These are phyloP conservation scores for Macrophomina pseudophaseolina DNA, from an alignment of 2,329 filamentous ascomycete species.

Conservation along the genomic window DNA sequence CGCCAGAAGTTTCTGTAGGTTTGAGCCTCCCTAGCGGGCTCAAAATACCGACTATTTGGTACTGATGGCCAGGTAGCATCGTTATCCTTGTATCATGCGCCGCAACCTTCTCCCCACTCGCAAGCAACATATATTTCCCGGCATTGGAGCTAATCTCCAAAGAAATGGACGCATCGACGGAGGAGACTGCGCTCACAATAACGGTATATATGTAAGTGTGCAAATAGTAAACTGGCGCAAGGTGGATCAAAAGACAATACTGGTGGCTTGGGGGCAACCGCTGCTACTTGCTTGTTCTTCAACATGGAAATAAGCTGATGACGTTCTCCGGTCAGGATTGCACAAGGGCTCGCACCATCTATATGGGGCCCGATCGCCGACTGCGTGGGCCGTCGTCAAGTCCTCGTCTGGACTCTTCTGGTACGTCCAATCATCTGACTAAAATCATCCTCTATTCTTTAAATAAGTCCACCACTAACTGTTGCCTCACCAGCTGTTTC, in stretches of 20 bases:
- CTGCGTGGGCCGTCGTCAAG: conserved; percentile 5
- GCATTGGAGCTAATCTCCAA: conserved; percentile 1
- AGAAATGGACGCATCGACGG: not conserved
- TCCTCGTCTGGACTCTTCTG: conserved; percentile 3
- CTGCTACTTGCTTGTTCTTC: too few relatives aligned
- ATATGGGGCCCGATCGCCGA: conserved; percentile 37
- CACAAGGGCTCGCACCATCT: conserved; percentile 51
- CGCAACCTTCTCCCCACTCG: conserved; percentile 11
- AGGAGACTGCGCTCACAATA: not conserved
- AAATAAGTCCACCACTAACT: not conserved
- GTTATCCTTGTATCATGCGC: conserved; percentile 12
- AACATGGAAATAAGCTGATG: conserved; percentile 42
- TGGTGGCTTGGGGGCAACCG: too few relatives aligned
- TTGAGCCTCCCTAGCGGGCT: not conserved
- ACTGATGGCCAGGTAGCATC: not conserved
- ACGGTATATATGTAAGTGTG: conserved; percentile 6
- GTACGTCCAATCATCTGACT: not conserved
- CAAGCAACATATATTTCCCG: conserved; percentile 15
- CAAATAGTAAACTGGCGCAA: too few relatives aligned
- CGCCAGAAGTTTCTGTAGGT: not conserved
- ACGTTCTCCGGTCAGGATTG: conserved; percentile 52
- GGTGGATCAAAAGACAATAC: too few relatives aligned
- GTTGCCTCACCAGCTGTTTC: conserved; percentile 33
- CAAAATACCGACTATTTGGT: not conserved
- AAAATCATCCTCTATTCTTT: not conserved